A percentile compares a stretch with the other conserved stretches of the same genome.
These are phyloP conservation scores for Aspergillus bridgeri DNA, from an alignment of 495 filamentous ascomycete genomes.

Conservation along the genomic window DNA sequence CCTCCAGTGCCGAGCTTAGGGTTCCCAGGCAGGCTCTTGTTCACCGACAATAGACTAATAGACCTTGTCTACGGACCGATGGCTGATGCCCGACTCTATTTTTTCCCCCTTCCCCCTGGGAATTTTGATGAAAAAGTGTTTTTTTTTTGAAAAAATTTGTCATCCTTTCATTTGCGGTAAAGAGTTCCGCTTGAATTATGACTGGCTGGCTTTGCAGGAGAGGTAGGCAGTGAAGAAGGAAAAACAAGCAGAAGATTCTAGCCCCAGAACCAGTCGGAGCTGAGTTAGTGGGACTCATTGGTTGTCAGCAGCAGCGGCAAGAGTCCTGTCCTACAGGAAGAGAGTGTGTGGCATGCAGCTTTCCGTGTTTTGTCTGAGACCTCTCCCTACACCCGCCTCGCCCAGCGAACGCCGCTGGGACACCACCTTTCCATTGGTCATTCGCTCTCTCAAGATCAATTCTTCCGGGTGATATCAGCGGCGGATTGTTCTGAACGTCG, in stretches of 20 bases:
- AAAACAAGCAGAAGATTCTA: neutral
- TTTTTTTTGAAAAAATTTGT: neutral
- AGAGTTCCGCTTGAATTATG: neutral
- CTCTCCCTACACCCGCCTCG: conserved; percentile 29
- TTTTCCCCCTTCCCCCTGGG: neutral
- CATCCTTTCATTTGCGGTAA: neutral
- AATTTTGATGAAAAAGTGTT: neutral
- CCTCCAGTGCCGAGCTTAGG: neutral
- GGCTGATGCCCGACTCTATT: neutral
- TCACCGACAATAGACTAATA: neutral
- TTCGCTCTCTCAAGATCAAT: conserved; percentile 11
- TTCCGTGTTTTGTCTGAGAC: conserved; percentile 34
- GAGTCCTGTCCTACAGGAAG: conserved; percentile 30
- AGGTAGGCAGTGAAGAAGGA: neutral
- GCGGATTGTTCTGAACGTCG: conserved; percentile 15
- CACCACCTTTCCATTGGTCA: conserved; percentile 16
- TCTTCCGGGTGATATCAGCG: conserved; percentile 27
- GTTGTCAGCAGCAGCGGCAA: conserved; percentile 24
- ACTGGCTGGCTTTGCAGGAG: neutral
- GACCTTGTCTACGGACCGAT: neutral
- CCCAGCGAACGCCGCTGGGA: conserved; percentile 17
- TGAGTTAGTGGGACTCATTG: conserved; percentile 14
- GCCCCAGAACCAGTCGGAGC: conserved; percentile 2
- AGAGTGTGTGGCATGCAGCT: conserved; percentile 30
- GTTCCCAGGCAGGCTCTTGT: neutral